Conservation (phyloP, 352 stramenopile species). For the Pythium brachiatum region DNA sequence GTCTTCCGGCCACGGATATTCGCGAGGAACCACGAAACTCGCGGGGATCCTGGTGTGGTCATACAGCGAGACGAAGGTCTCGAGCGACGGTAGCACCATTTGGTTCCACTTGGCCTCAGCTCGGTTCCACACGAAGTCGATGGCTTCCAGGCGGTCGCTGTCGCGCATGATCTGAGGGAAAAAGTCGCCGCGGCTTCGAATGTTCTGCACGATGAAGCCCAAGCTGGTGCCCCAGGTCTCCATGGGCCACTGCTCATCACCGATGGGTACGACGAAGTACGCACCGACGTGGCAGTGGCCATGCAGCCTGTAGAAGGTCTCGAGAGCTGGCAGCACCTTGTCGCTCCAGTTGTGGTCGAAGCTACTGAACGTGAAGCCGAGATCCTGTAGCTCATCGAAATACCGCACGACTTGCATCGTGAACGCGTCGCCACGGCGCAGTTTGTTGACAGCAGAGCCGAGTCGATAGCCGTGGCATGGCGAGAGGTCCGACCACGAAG, state of each 20-base stretch:
- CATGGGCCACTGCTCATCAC: constrained; percentile 32
- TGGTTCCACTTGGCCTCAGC: constrained; percentile 43
- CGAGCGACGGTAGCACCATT: constrained; percentile 42
- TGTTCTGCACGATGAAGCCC: constrained; percentile 57
- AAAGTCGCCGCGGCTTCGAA: constrained; percentile 45
- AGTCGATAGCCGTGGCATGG: constrained; percentile 35
- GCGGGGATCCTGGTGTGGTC: constrained; percentile 31
- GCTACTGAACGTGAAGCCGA: constrained; percentile 53
- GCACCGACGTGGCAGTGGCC: constrained; percentile 40
- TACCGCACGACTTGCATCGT: constrained; percentile 32
- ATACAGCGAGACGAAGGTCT: constrained; percentile 39
- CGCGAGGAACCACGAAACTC: constrained; percentile 50
- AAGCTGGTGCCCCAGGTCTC: constrained; percentile 38
- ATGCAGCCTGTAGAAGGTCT: constrained; percentile 38
- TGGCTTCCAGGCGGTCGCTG: constrained; percentile 37
- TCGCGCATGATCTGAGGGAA: constrained; percentile 49
- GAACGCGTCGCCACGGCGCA: constrained; percentile 36
- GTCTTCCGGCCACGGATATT: constrained; percentile 36
- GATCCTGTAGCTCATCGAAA: constrained; percentile 30
- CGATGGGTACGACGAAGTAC: constrained; percentile 41
- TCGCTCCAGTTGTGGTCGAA: constrained; percentile 50
- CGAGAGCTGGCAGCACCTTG: constrained; percentile 45
- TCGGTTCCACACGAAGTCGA: constrained; percentile 60
- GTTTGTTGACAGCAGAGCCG: constrained; percentile 46
- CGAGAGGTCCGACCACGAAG: constrained; percentile 6